phyloP scores from a whole-genome alignment of 331 rosid genomes.

The Malus hybrid region DNA sequence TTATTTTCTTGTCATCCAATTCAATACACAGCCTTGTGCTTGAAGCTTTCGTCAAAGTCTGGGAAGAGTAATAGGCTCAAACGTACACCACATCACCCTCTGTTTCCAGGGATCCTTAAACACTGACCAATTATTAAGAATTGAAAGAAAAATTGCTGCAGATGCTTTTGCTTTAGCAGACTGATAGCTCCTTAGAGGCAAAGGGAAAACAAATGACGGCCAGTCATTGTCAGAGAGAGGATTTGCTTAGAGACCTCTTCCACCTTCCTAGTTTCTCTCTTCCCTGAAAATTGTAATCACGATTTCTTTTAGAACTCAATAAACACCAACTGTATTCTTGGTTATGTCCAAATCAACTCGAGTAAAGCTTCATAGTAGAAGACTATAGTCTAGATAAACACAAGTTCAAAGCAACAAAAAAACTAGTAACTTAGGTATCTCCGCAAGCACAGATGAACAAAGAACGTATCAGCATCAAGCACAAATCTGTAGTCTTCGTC shows the following conservation, averaged over 20 bases:
- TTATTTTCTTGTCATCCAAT: too few relatives aligned
- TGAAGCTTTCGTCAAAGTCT: background rate
- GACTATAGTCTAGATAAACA: background rate
- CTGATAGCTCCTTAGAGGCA: too few relatives aligned
- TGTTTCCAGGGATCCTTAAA: too few relatives aligned
- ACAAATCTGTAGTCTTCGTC: background rate
- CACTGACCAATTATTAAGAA: too few relatives aligned
- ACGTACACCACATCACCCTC: too few relatives aligned
- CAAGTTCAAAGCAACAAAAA: background rate
- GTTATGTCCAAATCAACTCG: background rate
- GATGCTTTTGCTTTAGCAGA: too few relatives aligned
- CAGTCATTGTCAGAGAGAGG: constrained; percentile 8
- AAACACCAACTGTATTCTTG: background rate
- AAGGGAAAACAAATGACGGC: background rate
- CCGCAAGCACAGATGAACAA: background rate
- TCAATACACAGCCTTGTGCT: background rate
- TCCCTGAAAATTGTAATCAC: constrained; percentile 16
- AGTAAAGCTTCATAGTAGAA: background rate
- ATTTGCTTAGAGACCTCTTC: constrained; percentile 15
- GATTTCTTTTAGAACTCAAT: background rate
- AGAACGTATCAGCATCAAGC: background rate
- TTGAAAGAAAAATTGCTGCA: too few relatives aligned
- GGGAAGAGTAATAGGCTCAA: too few relatives aligned
- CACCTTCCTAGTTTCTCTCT: constrained; percentile 44
- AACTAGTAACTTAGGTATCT: background rate